Evolutionary conservation across 176 grass and related monocot species (phyloP), one percentile per base, ranked within the genome.

Genomic region (Hordeum marinum): DNA sequence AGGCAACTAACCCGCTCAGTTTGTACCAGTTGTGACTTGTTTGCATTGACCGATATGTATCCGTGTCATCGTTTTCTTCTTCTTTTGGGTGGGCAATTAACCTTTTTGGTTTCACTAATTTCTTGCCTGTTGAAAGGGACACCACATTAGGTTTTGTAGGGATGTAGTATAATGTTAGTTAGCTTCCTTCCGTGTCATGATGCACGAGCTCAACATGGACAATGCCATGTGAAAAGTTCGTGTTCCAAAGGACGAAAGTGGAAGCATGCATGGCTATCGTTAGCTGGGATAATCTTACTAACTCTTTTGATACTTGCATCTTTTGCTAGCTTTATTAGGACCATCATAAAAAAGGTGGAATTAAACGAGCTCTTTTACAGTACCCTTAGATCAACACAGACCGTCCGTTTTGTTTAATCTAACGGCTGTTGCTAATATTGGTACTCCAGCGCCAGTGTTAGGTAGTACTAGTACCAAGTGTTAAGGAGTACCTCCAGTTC

Each of bases 121-220:
- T 48, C 24, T 65, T 62, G 55, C 40, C 43, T 43, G 72, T 43
- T 52, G 72, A 75, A 21, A 63, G 52, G 12, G 35, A 48, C 36
- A 63, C 13, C 34, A 0, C 15, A 15, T 82, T 76, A 34, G 58
- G 59, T 46, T 66, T 76, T 43, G 29, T 21, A 84, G 24, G 20
- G 41, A 63, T 31, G 25, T 74, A 74, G 23, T 73, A 25, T 27
- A 29, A 27, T 45, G 70, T 73, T 48, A 73, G 70, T 46, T 73
- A 73, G 43, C 82, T 76, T 36, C 27, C 58, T 37, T 64, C 61
- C 58, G 70, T 75, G 21, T 29, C 29, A 29, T 29, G 29, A 29
- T 29, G 82, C 82, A 76, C 42, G 42, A 27, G 60, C 71, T 84
- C 59, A 29, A 66, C 59, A 66, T 84, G 82, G 35, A 63, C 13